These are phyloP conservation scores for Tympanopsis confertula DNA, from an alignment of 2,329 filamentous ascomycete species.

Conservation along the genomic window DNA sequence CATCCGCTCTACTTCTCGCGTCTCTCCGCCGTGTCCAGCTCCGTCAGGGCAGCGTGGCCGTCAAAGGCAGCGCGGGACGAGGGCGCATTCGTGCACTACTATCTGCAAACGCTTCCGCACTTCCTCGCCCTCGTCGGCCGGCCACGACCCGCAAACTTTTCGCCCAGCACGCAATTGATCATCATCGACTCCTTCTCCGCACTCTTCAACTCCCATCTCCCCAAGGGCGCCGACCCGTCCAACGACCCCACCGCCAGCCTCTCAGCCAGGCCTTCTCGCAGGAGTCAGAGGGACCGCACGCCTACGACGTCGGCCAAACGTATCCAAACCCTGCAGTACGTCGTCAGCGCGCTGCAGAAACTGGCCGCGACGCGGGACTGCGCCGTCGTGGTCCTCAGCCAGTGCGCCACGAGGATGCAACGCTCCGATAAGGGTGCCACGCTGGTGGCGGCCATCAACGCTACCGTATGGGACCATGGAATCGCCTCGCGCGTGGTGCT, in stretches of 20 bases:
- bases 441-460: conserved; percentile 64
- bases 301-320: conserved; percentile 27
- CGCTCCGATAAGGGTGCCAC: conserved; percentile 47
- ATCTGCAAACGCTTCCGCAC: conserved; percentile 53
- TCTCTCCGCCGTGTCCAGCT: conserved; percentile 15
- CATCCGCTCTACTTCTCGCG: conserved; percentile 26
- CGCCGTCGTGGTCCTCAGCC: conserved; percentile 65
- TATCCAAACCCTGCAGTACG: conserved; percentile 40
- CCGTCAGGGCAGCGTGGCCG: conserved; percentile 6
- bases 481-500: conserved; percentile 64
- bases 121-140: conserved; percentile 64
- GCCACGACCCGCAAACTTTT: conserved; percentile 52
- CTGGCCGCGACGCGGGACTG: conserved; percentile 63
- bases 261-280: not conserved
- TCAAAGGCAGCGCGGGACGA: conserved; percentile 6
- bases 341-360: conserved; percentile 63
- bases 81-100: conserved; percentile 32
- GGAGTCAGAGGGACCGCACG: not conserved
- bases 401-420: conserved; percentile 73
- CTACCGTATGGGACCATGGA: conserved; percentile 69
- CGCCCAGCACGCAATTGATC: conserved; percentile 51
- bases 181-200: conserved; percentile 70
- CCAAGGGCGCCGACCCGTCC: conserved; percentile 36
- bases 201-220: conserved; percentile 67
- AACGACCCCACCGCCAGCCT: too few relatives aligned